These are phyloP conservation scores for Termitomyces sp. DNA, from an alignment of 768 basidiomycete species.

Conservation along the genomic window DNA sequence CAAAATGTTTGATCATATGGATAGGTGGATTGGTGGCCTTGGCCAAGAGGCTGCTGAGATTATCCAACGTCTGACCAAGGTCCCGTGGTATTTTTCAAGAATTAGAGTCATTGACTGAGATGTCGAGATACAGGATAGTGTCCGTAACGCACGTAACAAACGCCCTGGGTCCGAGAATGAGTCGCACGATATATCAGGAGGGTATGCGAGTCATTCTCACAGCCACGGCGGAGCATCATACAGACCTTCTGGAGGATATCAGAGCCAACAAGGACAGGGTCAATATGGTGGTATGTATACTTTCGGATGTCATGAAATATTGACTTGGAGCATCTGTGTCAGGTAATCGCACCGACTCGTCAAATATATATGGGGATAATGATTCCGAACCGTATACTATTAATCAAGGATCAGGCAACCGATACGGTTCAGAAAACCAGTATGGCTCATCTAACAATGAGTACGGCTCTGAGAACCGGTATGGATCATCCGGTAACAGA, in stretches of 20 bases:
- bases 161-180: slow-evolving; percentile 46
- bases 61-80: slow-evolving; percentile 52
- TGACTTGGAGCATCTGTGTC: neutral
- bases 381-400: neutral
- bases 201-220: slow-evolving; percentile 17
- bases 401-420: neutral
- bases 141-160: slow-evolving; percentile 54
- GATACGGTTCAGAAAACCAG: slow-evolving; percentile 1
- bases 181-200: slow-evolving; percentile 28
- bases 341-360: slow-evolving; percentile 1
- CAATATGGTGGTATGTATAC: slow-evolving; percentile 7
- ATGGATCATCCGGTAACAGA: neutral
- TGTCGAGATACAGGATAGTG: slow-evolving; percentile 38
- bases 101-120: neutral
- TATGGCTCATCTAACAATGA: slow-evolving; percentile 2
- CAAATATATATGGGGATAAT: neutral
- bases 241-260: slow-evolving; percentile 10
- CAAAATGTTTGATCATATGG: slow-evolving; percentile 55
- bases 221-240: slow-evolving; percentile 8
- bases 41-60: slow-evolving; percentile 40
- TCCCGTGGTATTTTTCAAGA: slow-evolving; percentile 14
- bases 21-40: slow-evolving; percentile 50
- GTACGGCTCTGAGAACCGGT: slow-evolving; percentile 2
- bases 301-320: neutral
- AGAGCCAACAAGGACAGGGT: slow-evolving; percentile 11